Evolutionary conservation across 768 basidiomycete genomes (phyloP).

Genomic region (Suillus hirtellus): DNA sequence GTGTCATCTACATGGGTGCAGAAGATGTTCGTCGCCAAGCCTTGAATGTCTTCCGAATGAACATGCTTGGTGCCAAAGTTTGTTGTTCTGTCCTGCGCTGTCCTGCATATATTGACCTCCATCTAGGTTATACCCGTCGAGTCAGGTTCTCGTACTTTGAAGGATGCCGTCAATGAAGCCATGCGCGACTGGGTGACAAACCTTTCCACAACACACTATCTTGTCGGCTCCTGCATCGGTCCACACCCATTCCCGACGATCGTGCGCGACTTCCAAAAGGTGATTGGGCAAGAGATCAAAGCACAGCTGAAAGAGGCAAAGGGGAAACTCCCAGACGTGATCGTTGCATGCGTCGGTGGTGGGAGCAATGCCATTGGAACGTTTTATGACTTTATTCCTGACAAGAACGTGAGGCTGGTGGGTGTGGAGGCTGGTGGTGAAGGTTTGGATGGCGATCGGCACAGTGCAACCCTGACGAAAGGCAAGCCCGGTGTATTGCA

Average conservation of each 20-base stretch:
- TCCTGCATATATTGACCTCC: background rate
- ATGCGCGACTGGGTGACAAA: slow-evolving; percentile 99
- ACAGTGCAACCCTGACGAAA: slow-evolving; percentile 91
- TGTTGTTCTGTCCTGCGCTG: slow-evolving; percentile 2
- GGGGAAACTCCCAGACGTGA: slow-evolving; percentile 89
- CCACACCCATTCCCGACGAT: slow-evolving; percentile 99
- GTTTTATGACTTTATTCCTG: slow-evolving; percentile 94
- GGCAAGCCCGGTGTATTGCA: slow-evolving; percentile 95
- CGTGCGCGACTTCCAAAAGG: slow-evolving; percentile 95
- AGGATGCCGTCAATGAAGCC: slow-evolving; percentile 98
- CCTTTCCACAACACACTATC: slow-evolving; percentile 90
- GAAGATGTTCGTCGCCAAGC: slow-evolving; percentile 97
- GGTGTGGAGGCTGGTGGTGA: slow-evolving; percentile 99
- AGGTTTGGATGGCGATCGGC: slow-evolving; percentile 81
- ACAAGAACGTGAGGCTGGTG: slow-evolving; percentile 80
- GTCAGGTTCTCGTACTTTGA: slow-evolving; percentile 92
- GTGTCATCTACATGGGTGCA: slow-evolving; percentile 96
- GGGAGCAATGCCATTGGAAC: slow-evolving; percentile 98
- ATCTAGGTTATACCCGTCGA: slow-evolving; percentile 86
- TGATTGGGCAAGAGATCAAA: slow-evolving; percentile 96
- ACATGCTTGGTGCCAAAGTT: slow-evolving; percentile 94
- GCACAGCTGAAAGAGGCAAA: slow-evolving; percentile 67
- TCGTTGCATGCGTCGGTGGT: slow-evolving; percentile 97
- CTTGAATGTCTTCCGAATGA: slow-evolving; percentile 96
- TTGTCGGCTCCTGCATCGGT: slow-evolving; percentile 96